Percentiles rank a stretch among this genome's conserved stretches.
Evolutionary conservation across 306 rosid genomes (phyloP).

Genomic region (Pterocarpus macrocarpus): DNA sequence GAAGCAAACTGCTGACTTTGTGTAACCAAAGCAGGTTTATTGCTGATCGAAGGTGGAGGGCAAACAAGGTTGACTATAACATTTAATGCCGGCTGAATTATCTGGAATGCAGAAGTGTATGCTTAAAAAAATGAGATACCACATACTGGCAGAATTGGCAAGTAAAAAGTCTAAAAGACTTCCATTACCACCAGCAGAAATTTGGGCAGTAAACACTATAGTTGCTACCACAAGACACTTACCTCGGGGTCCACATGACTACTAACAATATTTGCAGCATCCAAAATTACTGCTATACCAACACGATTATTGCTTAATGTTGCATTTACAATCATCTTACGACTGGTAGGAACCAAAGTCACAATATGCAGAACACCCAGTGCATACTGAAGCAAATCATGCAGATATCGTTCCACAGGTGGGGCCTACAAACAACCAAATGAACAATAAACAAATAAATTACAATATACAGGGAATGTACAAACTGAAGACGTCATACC

Average conservation of each 20-base stretch:
- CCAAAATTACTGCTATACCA: conserved; percentile 93
- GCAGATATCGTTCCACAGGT: conserved; percentile 93
- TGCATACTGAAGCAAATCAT: conserved; percentile 96
- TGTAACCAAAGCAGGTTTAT: conserved; percentile 69
- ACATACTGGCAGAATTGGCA: conserved; percentile 4
- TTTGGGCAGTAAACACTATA: conserved; percentile 23
- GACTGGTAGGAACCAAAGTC: conserved; percentile 92
- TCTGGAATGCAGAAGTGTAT: conserved; percentile 65
- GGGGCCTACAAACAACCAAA: conserved; percentile 80
- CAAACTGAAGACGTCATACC: conserved; percentile 58
- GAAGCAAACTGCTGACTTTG: conserved; percentile 81
- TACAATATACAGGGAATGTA: conserved; percentile 7
- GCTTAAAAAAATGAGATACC: conserved; percentile 32
- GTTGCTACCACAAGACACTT: conserved; percentile 34
- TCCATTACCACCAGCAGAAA: conserved; percentile 25
- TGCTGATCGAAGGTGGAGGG: conserved; percentile 98
- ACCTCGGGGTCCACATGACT: conserved; percentile 97
- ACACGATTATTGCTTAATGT: conserved; percentile 92
- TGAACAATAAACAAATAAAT: conserved; percentile 2
- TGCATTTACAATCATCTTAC: conserved; percentile 86
- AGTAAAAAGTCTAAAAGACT: conserved; percentile 29
- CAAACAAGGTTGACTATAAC: conserved; percentile 96
- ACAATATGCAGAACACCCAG: conserved; percentile 94
- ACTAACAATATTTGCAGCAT: conserved; percentile 90
- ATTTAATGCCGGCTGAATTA: conserved; percentile 93